Evolutionary conservation across 2,329 filamentous ascomycete species (phyloP), one percentile per base, ranked within the genome.

Genomic region (Colletotrichum spinosum): DNA sequence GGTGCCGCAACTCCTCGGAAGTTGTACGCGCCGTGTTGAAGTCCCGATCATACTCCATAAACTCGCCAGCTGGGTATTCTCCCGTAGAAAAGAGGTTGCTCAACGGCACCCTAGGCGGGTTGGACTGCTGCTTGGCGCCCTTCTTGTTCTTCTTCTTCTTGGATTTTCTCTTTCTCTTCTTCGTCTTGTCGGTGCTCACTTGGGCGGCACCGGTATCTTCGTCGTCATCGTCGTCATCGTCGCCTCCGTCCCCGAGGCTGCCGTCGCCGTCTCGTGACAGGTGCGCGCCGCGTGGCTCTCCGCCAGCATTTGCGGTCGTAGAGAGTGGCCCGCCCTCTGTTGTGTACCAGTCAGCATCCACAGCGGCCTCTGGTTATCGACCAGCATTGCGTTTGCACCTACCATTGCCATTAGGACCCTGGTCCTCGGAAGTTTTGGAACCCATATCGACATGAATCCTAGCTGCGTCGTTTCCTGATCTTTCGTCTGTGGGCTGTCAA

Each of bases 61-160:
- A 39, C 54, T 79, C 72, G 13, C 77, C 77, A 0, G 53, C 11
- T 0, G 73, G 72, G 37, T 74, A 79, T 2, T 72, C 66, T 2
- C 69, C 72, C 2, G 69, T 69, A 7, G 70, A 34, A 55, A 77
- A 76, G 4, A 79, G 68, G 8, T 76, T 69, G 25, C 60, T 67
- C 53, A 79, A 60, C 0, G 72, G 74, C 34, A 79, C 72, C 33
- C 75, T 71, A 2, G 77, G 77, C 11, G 77, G 77, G 7, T 69
- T 74, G 2, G 77, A 72, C 59, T 79, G 77, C 56, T 67, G 69
- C 3, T 58, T 46, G 35, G 60, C 12, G 17, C 67, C 67, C 68
- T 71, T 73, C 62, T 68, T 72, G 56, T 67, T 68, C 60, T 71
- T 66, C 55, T 69, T 68, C 33, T 55, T 44, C 54, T 45, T 69